These are phyloP conservation scores for Pilobolus umbonatus DNA, from an alignment of 192 early-diverging fungal genomes.

Conservation along the genomic window DNA sequence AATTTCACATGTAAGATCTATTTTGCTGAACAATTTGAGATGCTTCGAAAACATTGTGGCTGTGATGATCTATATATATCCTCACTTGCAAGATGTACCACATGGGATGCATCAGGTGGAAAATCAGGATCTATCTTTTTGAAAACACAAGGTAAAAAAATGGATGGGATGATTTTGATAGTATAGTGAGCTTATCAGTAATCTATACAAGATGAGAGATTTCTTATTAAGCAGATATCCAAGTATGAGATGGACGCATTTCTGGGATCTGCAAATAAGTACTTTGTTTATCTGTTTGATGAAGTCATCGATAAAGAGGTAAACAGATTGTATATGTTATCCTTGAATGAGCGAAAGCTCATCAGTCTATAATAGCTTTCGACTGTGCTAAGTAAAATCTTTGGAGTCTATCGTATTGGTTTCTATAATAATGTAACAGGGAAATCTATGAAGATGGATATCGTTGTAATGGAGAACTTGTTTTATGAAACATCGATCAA, in stretches of 20 bases:
- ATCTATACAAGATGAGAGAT: constrained; percentile 69
- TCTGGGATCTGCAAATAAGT: constrained; percentile 81
- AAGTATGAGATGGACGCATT: constrained; percentile 85
- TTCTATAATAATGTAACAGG: constrained; percentile 78
- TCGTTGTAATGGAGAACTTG: constrained; percentile 94
- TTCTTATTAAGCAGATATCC: constrained; percentile 87
- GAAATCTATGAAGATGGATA: constrained; percentile 78
- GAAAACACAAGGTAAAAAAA: constrained; percentile 63
- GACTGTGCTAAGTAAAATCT: constrained; percentile 82
- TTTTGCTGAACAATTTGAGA: constrained; percentile 92
- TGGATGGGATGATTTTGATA: background rate
- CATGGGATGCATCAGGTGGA: constrained; percentile 82
- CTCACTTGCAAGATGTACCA: constrained; percentile 78
- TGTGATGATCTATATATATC: constrained; percentile 80
- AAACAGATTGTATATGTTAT: background rate
- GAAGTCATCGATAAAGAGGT: constrained; percentile 72
- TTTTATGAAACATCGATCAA: constrained; percentile 79
- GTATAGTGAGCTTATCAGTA: background rate
- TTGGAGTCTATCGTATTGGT: constrained; percentile 88
- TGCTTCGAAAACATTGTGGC: constrained; percentile 76
- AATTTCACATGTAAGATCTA: constrained; percentile 86
- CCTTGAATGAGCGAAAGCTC: background rate
- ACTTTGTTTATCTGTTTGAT: constrained; percentile 82
- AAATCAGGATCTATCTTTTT: constrained; percentile 90
- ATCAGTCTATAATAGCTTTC: constrained; percentile 50